Conservation (phyloP, 306 rosid genomes). For the Cicer yamashitae region DNA sequence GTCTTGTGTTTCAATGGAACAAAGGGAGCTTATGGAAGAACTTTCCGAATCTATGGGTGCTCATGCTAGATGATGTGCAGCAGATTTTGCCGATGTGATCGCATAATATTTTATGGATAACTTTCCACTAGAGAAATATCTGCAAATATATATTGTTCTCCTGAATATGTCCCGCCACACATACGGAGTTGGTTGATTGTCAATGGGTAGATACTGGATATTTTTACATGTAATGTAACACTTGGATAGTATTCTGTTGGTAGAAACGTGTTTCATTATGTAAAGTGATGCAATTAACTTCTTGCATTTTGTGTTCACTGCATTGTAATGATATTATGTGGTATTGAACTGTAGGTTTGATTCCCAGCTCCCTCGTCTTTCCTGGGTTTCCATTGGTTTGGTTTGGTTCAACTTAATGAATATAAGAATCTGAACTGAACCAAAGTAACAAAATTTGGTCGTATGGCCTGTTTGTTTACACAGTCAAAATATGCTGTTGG, state of each 20-base stretch:
- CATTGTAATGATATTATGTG: constrained; percentile 12
- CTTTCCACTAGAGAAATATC: constrained; percentile 39
- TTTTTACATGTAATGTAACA: constrained; percentile 37
- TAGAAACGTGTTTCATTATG: constrained; percentile 29
- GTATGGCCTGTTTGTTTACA: too few species aligned
- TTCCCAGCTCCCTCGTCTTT: neutral
- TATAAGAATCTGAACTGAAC: neutral
- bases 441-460: neutral
- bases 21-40: constrained; percentile 92
- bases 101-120: constrained; percentile 25
- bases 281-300: constrained; percentile 39
- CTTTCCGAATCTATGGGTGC: constrained; percentile 78
- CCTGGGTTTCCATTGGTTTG: neutral
- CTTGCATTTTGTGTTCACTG: constrained; percentile 17
- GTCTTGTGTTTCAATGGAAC: constrained; percentile 82
- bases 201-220: constrained; percentile 29
- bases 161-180: constrained; percentile 21
- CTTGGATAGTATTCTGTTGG: neutral
- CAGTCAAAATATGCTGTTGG: too few species aligned
- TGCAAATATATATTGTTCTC: constrained; percentile 27
- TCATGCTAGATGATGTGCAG: constrained; percentile 55
- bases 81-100: constrained; percentile 36
- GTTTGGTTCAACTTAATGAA: neutral
- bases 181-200: constrained; percentile 39
- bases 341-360: neutral